These are phyloP conservation scores for Arthrobotrys entomopaga DNA, from an alignment of 2,329 filamentous ascomycete genomes.

Conservation along the genomic window DNA sequence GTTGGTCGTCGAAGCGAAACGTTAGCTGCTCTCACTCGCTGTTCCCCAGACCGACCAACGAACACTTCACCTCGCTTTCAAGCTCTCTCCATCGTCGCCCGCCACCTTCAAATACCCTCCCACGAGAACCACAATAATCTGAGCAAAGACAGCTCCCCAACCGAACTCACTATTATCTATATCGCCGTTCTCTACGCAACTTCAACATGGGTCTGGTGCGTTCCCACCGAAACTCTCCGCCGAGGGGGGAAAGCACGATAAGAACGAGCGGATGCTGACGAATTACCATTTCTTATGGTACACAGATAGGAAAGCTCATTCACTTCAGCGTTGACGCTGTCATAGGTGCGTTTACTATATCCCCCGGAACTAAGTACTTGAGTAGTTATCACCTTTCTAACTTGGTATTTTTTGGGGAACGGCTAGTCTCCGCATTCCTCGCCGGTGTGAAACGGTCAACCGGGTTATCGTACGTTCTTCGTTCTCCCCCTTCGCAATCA, in stretches of 20 bases:
- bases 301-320: conserved; percentile 87
- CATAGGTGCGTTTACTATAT: conserved; percentile 71
- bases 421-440: conserved; percentile 86
- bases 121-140: neutral
- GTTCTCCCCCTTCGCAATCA: conserved; percentile 46
- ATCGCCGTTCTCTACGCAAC: neutral
- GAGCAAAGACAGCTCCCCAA: no score
- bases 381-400: conserved; percentile 1
- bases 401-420: neutral
- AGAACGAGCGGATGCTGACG: conserved; percentile 28
- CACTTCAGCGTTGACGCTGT: conserved; percentile 98
- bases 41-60: neutral
- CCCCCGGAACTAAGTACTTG: conserved; percentile 5
- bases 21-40: no score
- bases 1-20: conserved; percentile 1
- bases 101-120: conserved; percentile 9
- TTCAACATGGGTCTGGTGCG: conserved; percentile 52
- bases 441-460: conserved; percentile 98
- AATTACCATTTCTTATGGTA: conserved; percentile 16
- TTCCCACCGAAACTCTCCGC: conserved; percentile 15
- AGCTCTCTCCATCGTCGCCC: neutral
- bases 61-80: conserved; percentile 42
- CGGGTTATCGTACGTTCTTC: conserved; percentile 87
- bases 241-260: neutral
- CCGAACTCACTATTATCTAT: neutral